These are phyloP conservation scores for Citrullus amarus DNA, from an alignment of 306 rosid genomes.

Conservation along the genomic window DNA sequence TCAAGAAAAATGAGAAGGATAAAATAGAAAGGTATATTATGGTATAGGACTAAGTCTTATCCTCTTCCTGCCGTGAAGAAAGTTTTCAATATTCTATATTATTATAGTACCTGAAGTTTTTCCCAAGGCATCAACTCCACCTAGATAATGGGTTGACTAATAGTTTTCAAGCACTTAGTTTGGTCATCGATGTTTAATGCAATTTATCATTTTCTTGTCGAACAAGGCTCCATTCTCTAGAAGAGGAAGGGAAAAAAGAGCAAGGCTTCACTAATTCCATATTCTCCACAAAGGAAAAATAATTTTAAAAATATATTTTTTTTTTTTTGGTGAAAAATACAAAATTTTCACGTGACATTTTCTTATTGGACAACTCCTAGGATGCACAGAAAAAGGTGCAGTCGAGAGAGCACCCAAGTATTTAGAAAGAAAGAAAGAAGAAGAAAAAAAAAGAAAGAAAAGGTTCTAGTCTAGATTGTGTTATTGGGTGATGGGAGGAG, in stretches of 20 bases:
- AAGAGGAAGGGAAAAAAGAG: background rate
- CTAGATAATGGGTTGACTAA: background rate
- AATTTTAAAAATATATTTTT: no score
- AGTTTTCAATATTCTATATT: background rate
- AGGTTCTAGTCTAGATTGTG: background rate
- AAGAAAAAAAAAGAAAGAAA: no score
- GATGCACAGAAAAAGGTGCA: no score
- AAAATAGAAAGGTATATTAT: background rate
- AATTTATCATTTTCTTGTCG: background rate
- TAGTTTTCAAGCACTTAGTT: background rate
- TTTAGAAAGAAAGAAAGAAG: no score
- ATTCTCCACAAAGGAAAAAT: no score
- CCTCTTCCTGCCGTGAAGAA: background rate
- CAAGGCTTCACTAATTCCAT: no score
- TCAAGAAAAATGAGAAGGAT: background rate
- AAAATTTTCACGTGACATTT: no score
- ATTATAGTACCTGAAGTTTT: background rate
- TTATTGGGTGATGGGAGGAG: background rate
- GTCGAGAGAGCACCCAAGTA: no score
- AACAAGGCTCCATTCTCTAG: background rate
- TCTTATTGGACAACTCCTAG: no score
- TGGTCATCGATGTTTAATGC: background rate
- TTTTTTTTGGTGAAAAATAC: no score
- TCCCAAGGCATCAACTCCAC: background rate
- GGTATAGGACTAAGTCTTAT: background rate